A percentile compares a stretch with the other conserved stretches of the same genome.
Evolutionary conservation across 768 basidiomycete species (phyloP).

Genomic region (Termitomyces sp.): DNA sequence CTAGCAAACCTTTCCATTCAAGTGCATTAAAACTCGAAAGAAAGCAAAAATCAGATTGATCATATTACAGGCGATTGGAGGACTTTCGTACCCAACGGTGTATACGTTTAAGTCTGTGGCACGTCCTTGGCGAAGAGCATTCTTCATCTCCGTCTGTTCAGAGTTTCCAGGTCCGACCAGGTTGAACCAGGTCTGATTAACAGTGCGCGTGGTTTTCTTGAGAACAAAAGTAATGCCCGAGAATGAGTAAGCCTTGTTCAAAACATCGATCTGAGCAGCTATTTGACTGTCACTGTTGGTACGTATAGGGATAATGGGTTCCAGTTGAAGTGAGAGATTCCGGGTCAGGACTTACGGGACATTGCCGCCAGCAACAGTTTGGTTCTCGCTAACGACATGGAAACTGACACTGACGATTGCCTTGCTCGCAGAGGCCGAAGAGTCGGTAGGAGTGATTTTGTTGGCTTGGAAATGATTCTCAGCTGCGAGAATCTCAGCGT

Average conservation of each 20-base stretch:
- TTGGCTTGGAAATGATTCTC: slow-evolving; percentile 16
- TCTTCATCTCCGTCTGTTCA: slow-evolving; percentile 48
- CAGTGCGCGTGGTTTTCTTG: slow-evolving; percentile 37
- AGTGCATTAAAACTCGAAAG: not conserved
- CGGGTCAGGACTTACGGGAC: slow-evolving; percentile 29
- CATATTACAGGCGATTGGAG: not conserved
- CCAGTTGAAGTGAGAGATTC: not conserved
- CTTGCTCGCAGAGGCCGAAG: not conserved
- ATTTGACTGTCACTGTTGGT: slow-evolving; percentile 8
- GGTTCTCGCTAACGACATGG: slow-evolving; percentile 31
- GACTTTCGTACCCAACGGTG: slow-evolving; percentile 40
- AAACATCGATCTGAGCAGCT: slow-evolving; percentile 25
- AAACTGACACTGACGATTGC: slow-evolving; percentile 20
- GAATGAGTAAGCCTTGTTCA: slow-evolving; percentile 38
- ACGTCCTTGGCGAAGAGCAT: slow-evolving; percentile 36
- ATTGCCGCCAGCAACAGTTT: slow-evolving; percentile 32
- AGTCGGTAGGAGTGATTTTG: slow-evolving; percentile 5
- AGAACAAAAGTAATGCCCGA: slow-evolving; percentile 38
- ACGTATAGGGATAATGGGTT: slow-evolving; percentile 41
- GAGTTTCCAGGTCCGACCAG: slow-evolving; percentile 31
- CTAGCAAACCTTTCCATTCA: slow-evolving; percentile 37
- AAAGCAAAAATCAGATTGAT: not conserved
- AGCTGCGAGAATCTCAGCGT: slow-evolving; percentile 7
- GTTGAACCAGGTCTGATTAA: slow-evolving; percentile 49
- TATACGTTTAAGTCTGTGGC: slow-evolving; percentile 45